phyloP scores from a whole-genome alignment of 495 filamentous ascomycete species.

The Neurospora sp. region DNA sequence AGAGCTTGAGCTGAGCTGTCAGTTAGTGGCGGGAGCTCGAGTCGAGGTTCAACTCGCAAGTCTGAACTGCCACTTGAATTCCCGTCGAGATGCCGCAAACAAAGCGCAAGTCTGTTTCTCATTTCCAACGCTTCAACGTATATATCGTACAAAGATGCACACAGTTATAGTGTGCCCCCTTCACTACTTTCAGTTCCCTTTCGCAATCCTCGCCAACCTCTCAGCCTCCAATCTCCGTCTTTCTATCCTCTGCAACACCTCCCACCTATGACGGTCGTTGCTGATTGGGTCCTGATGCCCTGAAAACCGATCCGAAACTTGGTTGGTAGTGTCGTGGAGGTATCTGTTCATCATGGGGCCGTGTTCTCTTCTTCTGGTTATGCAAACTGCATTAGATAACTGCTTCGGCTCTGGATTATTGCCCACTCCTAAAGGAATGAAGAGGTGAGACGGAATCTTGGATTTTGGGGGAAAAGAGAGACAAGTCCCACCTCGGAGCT shows the following conservation, averaged over 20 bases:
- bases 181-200: neutral
- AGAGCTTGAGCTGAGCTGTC: neutral
- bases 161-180: neutral
- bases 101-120: neutral
- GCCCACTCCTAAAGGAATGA: neutral
- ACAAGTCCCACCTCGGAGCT: neutral
- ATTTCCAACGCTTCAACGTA: neutral
- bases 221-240: neutral
- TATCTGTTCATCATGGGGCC: slow-evolving; percentile 4
- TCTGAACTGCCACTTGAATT: neutral
- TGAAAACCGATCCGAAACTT: slow-evolving; percentile 1
- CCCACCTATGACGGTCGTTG: neutral
- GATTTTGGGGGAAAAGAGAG: neutral
- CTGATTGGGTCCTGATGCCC: neutral
- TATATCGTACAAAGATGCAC: neutral
- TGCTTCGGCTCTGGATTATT: neutral
- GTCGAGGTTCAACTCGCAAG: neutral
- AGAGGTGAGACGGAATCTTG: neutral
- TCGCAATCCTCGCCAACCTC: slow-evolving; percentile 1
- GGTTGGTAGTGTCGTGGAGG: slow-evolving; percentile 1
- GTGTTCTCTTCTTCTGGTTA: neutral
- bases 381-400: neutral
- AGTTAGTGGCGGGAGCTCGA: neutral
- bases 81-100: neutral
- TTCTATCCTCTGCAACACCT: neutral